Evolutionary conservation across 108 stramenopile genomes (phyloP).

Genomic region (Cyclotella atomus): DNA sequence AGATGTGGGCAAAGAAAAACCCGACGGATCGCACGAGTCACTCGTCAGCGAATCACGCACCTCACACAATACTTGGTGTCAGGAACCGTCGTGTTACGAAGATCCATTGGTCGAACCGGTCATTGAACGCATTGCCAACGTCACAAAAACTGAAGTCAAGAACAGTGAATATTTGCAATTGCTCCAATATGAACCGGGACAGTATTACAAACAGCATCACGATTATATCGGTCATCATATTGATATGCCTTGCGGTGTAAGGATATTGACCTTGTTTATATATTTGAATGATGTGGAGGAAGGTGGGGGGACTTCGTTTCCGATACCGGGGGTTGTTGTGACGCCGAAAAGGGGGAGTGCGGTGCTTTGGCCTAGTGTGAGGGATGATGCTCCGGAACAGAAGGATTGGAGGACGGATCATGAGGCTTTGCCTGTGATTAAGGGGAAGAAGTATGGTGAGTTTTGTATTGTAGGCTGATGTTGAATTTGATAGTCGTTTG

Average conservation of each 20-base stretch:
- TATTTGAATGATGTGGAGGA: conserved; percentile 84
- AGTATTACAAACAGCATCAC: conserved; percentile 66
- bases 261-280: conserved; percentile 86
- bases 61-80: conserved; percentile 73
- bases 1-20: conserved; percentile 65
- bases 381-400: conserved; percentile 53
- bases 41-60: conserved; percentile 44
- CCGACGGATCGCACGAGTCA: conserved; percentile 68
- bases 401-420: conserved; percentile 65
- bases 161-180: conserved; percentile 77
- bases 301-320: conserved; percentile 62
- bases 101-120: conserved; percentile 42
- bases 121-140: conserved; percentile 56
- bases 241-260: conserved; percentile 71
- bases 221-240: conserved; percentile 53
- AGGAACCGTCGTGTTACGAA: conserved; percentile 40
- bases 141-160: conserved; percentile 49
- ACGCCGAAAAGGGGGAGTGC: conserved; percentile 71
- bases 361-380: conserved; percentile 69
- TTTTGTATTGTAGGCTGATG: too few relatives aligned
- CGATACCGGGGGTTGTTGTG: conserved; percentile 25
- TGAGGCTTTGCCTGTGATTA: conserved; percentile 62
- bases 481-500: too few relatives aligned
- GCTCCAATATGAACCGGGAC: conserved; percentile 65
- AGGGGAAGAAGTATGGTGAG: conserved; percentile 60